phyloP scores from a whole-genome alignment of 148 eudicot species.

The Pharnaceum exiguum region DNA sequence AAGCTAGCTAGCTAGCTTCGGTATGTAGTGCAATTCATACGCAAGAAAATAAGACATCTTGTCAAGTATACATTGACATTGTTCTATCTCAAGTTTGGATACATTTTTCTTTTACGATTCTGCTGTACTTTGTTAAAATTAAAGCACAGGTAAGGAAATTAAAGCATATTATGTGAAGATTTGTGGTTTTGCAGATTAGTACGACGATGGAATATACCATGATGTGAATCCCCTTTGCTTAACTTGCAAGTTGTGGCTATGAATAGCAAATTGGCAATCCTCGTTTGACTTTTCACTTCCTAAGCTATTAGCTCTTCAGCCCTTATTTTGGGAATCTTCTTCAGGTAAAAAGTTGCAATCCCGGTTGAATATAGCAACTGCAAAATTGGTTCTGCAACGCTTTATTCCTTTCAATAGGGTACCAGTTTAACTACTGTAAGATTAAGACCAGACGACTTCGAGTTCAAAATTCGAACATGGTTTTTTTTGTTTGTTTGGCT shows the following conservation, averaged over 20 bases:
- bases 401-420: background rate
- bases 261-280: slow-evolving; percentile 13
- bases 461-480: no score
- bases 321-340: background rate
- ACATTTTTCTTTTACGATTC: slow-evolving; percentile 5
- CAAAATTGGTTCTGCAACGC: background rate
- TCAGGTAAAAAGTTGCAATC: slow-evolving; percentile 7
- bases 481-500: no score
- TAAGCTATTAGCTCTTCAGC: background rate
- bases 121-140: slow-evolving; percentile 1
- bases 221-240: slow-evolving; percentile 20
- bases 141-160: slow-evolving; percentile 3
- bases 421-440: background rate
- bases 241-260: slow-evolving; percentile 17
- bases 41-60: slow-evolving; percentile 3
- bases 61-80: no score
- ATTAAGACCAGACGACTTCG: no score
- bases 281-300: slow-evolving; percentile 19
- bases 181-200: background rate
- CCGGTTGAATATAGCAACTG: background rate
- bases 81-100: background rate
- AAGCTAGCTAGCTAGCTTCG: no score
- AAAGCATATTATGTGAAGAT: background rate
- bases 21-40: slow-evolving; percentile 5
- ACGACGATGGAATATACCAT: background rate